These are phyloP conservation scores for Taiozyma sp. DNA, from an alignment of 1,139 yeast species.

Conservation along the genomic window DNA sequence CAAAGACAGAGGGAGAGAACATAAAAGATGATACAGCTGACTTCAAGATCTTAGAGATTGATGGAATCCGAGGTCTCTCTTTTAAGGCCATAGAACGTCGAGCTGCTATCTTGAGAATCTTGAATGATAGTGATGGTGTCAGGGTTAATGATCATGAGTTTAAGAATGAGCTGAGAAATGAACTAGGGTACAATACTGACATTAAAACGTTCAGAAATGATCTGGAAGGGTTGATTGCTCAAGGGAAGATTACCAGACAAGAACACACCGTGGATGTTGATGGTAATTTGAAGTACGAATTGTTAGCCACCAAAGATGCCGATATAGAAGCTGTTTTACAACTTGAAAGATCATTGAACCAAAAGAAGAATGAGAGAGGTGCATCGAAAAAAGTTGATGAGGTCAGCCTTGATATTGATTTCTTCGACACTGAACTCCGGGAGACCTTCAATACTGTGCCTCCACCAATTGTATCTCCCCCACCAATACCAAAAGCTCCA, in stretches of 20 bases:
- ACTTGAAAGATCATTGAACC: slow-evolving; percentile 2
- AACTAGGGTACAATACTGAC: slow-evolving; percentile 27
- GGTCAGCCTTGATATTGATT: slow-evolving; percentile 18
- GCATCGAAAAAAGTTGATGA: slow-evolving; percentile 8
- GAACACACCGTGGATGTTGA: slow-evolving; percentile 12
- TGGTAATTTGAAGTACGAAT: not conserved
- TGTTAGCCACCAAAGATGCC: slow-evolving; percentile 15
- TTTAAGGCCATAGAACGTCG: slow-evolving; percentile 30
- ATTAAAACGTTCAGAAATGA: slow-evolving; percentile 28
- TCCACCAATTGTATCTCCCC: not conserved
- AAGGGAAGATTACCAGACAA: slow-evolving; percentile 20
- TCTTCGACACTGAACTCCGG: slow-evolving; percentile 20
- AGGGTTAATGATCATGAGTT: slow-evolving; percentile 26
- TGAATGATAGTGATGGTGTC: slow-evolving; percentile 29
- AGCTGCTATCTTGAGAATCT: slow-evolving; percentile 25
- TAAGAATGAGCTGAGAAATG: slow-evolving; percentile 20
- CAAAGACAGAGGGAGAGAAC: not conserved
- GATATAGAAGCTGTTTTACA: slow-evolving; percentile 6
- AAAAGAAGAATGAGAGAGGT: not conserved
- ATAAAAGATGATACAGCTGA: not conserved
- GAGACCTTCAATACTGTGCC: slow-evolving; percentile 11
- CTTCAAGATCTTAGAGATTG: slow-evolving; percentile 1
- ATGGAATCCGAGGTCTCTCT: slow-evolving; percentile 23
- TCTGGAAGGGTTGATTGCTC: slow-evolving; percentile 20
- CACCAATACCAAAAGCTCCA: not conserved